Conservation (phyloP, 164 flowering plant species). For the Paratinospora sagittata region DNA sequence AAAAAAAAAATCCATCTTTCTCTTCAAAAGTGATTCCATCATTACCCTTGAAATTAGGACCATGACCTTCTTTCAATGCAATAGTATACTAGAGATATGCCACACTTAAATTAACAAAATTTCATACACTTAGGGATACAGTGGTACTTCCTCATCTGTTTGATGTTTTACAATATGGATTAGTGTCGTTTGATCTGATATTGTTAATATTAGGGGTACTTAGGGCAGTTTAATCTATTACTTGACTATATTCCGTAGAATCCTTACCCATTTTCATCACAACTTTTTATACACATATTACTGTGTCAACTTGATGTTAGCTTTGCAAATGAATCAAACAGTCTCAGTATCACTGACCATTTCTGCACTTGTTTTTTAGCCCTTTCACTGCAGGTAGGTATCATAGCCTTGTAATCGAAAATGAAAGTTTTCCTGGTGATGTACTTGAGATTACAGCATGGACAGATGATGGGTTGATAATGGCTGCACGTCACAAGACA, state of each 20-base stretch:
- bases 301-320: not conserved
- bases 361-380: slow-evolving; percentile 28
- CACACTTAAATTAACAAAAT: not conserved
- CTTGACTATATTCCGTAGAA: not conserved
- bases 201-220: not conserved
- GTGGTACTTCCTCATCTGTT: too few relatives aligned
- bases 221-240: not conserved
- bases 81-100: not conserved
- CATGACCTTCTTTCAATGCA: not conserved
- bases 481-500: slow-evolving; percentile 90
- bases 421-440: slow-evolving; percentile 74
- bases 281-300: not conserved
- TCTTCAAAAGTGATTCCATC: not conserved
- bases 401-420: slow-evolving; percentile 92
- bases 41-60: not conserved
- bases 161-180: not conserved
- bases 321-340: not conserved
- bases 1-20: not conserved
- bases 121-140: not conserved
- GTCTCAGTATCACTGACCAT: slow-evolving; percentile 2
- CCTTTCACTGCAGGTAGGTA: slow-evolving; percentile 91
- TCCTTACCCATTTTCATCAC: too few relatives aligned
- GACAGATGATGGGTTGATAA: slow-evolving; percentile 87
- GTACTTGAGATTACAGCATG: slow-evolving; percentile 86
- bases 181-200: not conserved